These are phyloP conservation scores for Fusarium sp. DNA, from an alignment of 2,329 filamentous ascomycete genomes.

Conservation along the genomic window DNA sequence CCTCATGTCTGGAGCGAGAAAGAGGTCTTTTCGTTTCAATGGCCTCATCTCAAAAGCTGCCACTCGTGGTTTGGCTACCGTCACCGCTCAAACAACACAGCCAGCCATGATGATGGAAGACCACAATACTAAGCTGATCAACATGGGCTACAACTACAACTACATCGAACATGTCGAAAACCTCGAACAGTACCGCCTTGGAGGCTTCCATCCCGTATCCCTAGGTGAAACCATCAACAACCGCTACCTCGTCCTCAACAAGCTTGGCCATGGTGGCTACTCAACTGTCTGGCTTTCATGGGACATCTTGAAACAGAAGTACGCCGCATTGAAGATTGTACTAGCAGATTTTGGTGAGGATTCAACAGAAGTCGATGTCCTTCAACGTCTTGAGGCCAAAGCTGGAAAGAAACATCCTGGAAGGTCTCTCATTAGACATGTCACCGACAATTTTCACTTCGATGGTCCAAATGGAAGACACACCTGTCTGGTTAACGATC, in stretches of 20 bases:
- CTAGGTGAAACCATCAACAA: slow-evolving; percentile 37
- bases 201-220: slow-evolving; percentile 33
- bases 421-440: slow-evolving; percentile 27
- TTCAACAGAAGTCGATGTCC: slow-evolving; percentile 29
- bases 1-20: slow-evolving; percentile 25
- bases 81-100: slow-evolving; percentile 27
- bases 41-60: slow-evolving; percentile 25
- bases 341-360: slow-evolving; percentile 37
- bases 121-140: slow-evolving; percentile 30
- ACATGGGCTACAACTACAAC: slow-evolving; percentile 36
- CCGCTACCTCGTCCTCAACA: slow-evolving; percentile 38
- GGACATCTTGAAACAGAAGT: slow-evolving; percentile 35
- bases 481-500: slow-evolving; percentile 36
- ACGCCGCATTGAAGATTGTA: slow-evolving; percentile 37
- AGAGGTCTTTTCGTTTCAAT: slow-evolving; percentile 12
- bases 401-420: slow-evolving; percentile 26
- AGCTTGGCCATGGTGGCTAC: slow-evolving; percentile 39
- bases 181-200: slow-evolving; percentile 33
- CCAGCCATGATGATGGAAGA: slow-evolving; percentile 27
- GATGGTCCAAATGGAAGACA: slow-evolving; percentile 37
- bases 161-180: slow-evolving; percentile 38
- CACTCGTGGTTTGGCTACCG: slow-evolving; percentile 25
- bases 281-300: slow-evolving; percentile 42
- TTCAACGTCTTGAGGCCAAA: slow-evolving; percentile 24
- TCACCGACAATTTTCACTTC: slow-evolving; percentile 35